phyloP scores from a whole-genome alignment of 179 eudicot genomes.

The Beta lomatogona region DNA sequence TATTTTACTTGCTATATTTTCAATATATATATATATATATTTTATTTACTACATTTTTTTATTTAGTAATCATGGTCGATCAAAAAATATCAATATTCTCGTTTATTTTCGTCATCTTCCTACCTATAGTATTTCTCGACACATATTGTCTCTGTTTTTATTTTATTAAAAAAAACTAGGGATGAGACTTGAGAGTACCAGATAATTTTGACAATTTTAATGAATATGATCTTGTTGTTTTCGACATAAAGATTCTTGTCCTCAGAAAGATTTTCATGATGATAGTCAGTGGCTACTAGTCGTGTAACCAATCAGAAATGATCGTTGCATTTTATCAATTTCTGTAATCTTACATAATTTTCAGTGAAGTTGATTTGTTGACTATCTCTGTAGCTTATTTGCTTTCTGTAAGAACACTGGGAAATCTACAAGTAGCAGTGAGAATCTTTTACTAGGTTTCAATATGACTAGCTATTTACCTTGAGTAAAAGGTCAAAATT shows the following conservation, averaged over 20 bases:
- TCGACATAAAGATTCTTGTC: background rate
- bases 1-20: too few species aligned
- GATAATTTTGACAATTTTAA: too few species aligned
- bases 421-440: background rate
- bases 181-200: too few species aligned
- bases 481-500: background rate
- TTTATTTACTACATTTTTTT: too few species aligned
- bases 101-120: too few species aligned
- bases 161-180: too few species aligned
- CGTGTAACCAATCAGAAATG: background rate
- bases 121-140: too few species aligned
- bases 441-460: background rate
- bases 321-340: constrained; percentile 12
- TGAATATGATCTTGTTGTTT: too few species aligned
- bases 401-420: background rate
- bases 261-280: background rate
- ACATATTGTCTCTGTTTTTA: too few species aligned
- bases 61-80: too few species aligned
- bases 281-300: constrained; percentile 1
- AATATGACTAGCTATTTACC: background rate
- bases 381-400: background rate
- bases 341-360: constrained; percentile 14
- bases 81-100: too few species aligned
- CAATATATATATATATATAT: too few species aligned
- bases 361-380: constrained; percentile 18